Evolutionary conservation across 441 rosid genomes (phyloP), one percentile per base, ranked within the genome.

Genomic region (Euphorbia schlechtendalii): DNA sequence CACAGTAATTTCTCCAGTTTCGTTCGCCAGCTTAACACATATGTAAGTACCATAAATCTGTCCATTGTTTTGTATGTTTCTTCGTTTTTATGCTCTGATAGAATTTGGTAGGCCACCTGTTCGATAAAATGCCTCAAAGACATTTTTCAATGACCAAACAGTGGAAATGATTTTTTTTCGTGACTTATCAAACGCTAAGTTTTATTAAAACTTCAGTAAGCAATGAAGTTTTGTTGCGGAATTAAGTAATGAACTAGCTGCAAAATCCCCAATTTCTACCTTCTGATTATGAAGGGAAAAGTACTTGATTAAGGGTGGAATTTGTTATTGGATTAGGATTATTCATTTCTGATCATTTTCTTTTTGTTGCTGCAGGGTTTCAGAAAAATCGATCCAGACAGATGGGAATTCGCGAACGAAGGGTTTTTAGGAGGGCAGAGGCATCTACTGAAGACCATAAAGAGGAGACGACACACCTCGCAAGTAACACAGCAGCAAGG

Each of bases 331-430:
- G 17, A 15, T 25, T 21, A 22, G 24, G 1, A 11, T 4, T n/a
- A 17, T 2, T 59, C 6, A 15, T 25, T 67, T 34, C 17, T 56
- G 38, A 59, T 69, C 22, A 10, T 28, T 32, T n/a, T n/a, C n/a
- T 40, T 48, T 13, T 14, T 71, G 20, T 1, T 67, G 69, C 28
- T 74, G 72, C 77, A 92, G 96, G 98, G 98, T 28, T 90, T 92
- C 58, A 80, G 85, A 75, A 92, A 90, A 77, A 78, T 92, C 27
- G 94, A 92, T 81, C 89, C n/a, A n/a, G n/a, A n/a, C n/a, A n/a
- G n/a, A n/a, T n/a, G n/a, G n/a, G n/a, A n/a, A n/a, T n/a, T n/a
- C 96, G 12, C 96, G 90, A 89, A n/a, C n/a, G n/a, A n/a, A n/a
- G n/a, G n/a, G n/a, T n/a, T n/a, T n/a, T n/a, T n/a, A n/a, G n/a